These are phyloP conservation scores for Madurella mycetomatis DNA, from an alignment of 2,329 filamentous ascomycete species.

Conservation along the genomic window DNA sequence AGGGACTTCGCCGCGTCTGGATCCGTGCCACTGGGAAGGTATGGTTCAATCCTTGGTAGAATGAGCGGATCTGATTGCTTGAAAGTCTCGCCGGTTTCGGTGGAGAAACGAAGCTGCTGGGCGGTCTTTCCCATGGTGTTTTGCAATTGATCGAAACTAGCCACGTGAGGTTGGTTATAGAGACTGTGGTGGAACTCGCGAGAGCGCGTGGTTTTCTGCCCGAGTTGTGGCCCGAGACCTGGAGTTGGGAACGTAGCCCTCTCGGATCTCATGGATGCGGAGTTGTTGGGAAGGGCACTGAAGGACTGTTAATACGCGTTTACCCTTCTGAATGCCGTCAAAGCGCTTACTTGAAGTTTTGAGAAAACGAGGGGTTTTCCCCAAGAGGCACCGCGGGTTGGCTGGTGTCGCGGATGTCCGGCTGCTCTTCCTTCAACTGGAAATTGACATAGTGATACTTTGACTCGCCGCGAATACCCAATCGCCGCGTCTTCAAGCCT, in stretches of 20 bases:
- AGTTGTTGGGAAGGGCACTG: constrained; percentile 31
- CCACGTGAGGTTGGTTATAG: constrained; percentile 56
- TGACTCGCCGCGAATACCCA: constrained; percentile 92
- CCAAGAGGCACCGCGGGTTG: constrained; percentile 46
- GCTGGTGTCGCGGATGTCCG: constrained; percentile 43
- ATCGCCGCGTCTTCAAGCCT: constrained; percentile 82
- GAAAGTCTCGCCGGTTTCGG: constrained; percentile 50
- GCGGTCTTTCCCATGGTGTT: constrained; percentile 54
- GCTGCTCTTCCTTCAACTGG: constrained; percentile 53
- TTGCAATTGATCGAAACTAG: constrained; percentile 55
- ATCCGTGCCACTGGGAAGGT: constrained; percentile 77
- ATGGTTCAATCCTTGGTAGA: constrained; percentile 81
- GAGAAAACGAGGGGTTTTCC: constrained; percentile 45
- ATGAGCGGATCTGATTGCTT: constrained; percentile 66
- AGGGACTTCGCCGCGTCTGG: constrained; percentile 81
- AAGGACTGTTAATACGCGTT: constrained; percentile 23
- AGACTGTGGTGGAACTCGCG: constrained; percentile 45
- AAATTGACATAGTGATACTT: constrained; percentile 93
- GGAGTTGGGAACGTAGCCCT: constrained; percentile 37
- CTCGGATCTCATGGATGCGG: constrained; percentile 26
- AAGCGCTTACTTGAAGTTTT: constrained; percentile 46
- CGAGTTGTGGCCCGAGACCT: constrained; percentile 33
- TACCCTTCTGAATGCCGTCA: background rate
- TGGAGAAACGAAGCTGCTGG: constrained; percentile 57
- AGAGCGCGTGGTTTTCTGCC: constrained; percentile 26